Evolutionary conservation across 2,329 filamentous ascomycete genomes (phyloP).

Genomic region (Fusarium tanahbumbuense): DNA sequence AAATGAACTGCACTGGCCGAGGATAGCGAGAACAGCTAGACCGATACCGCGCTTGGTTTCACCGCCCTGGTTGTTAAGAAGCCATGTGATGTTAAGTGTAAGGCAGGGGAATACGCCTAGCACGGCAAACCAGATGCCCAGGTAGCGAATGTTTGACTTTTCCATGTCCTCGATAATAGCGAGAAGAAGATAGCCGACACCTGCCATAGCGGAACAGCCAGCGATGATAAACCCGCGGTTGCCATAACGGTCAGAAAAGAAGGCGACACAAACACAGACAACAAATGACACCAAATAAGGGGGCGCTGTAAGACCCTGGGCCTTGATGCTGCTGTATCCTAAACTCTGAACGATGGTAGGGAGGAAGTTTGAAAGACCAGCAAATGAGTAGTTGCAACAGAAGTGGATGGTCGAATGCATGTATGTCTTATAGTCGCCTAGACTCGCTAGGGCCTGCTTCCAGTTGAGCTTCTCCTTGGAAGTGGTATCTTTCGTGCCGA

Average conservation of each 20-base stretch:
- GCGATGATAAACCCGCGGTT: conserved; percentile 12
- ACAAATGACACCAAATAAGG: too few relatives aligned
- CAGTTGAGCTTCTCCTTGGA: too few relatives aligned
- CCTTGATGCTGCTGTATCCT: too few relatives aligned
- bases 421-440: too few relatives aligned
- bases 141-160: conserved; percentile 5
- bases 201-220: neutral
- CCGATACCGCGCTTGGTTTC: conserved; percentile 21
- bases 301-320: too few relatives aligned
- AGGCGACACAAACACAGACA: too few relatives aligned
- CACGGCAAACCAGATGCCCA: conserved; percentile 6
- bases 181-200: conserved; percentile 14
- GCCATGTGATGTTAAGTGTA: conserved; percentile 27
- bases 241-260: neutral
- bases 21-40: conserved; percentile 4
- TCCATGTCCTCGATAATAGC: conserved; percentile 16
- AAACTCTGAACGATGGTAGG: too few relatives aligned
- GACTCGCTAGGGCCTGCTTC: too few relatives aligned
- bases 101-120: conserved; percentile 25
- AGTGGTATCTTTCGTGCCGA: too few relatives aligned
- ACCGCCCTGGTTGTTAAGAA: conserved; percentile 30
- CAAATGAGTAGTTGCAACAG: too few relatives aligned
- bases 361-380: too few relatives aligned
- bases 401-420: too few relatives aligned
- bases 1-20: conserved; percentile 22